Conservation (phyloP, 371 early-diverging fungal genomes). For the Catenaria anguillulae region DNA sequence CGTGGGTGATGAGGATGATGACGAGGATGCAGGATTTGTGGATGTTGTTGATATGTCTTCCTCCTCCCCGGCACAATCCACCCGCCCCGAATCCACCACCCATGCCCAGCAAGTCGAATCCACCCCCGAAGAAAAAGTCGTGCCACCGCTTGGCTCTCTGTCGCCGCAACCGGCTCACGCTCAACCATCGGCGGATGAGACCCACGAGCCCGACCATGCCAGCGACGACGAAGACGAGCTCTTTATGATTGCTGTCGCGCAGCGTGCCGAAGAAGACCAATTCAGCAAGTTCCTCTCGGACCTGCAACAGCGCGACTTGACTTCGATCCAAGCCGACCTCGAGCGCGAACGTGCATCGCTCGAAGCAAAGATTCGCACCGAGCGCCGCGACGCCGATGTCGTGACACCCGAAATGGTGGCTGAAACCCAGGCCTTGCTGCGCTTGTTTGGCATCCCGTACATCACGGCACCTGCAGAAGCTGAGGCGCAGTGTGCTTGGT, state of each 20-base stretch:
- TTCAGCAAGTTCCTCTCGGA: conserved; percentile 36
- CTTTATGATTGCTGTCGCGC: not conserved
- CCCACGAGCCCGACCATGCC: too few relatives aligned
- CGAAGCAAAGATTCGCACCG: conserved; percentile 33
- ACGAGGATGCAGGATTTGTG: too few relatives aligned
- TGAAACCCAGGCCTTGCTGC: conserved; percentile 57
- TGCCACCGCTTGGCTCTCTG: too few relatives aligned
- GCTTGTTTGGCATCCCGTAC: conserved; percentile 90
- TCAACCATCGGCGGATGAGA: not conserved
- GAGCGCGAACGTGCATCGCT: conserved; percentile 35
- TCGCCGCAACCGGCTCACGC: not conserved
- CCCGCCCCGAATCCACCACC: too few relatives aligned
- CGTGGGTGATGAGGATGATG: too few relatives aligned
- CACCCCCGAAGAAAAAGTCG: too few relatives aligned
- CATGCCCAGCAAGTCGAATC: too few relatives aligned
- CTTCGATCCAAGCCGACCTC: conserved; percentile 30
- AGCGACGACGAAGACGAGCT: too few relatives aligned
- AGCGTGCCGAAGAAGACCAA: conserved; percentile 31
- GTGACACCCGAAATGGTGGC: conserved; percentile 52
- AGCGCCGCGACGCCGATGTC: conserved; percentile 47
- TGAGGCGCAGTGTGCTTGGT: conserved; percentile 91
- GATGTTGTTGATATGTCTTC: too few relatives aligned
- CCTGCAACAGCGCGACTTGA: conserved; percentile 26
- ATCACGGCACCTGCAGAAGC: conserved; percentile 94
- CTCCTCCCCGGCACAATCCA: too few relatives aligned